Base-by-base conservation (phyloP, 176 grass and related monocot genomes). In the Otatea glauca region DNA sequence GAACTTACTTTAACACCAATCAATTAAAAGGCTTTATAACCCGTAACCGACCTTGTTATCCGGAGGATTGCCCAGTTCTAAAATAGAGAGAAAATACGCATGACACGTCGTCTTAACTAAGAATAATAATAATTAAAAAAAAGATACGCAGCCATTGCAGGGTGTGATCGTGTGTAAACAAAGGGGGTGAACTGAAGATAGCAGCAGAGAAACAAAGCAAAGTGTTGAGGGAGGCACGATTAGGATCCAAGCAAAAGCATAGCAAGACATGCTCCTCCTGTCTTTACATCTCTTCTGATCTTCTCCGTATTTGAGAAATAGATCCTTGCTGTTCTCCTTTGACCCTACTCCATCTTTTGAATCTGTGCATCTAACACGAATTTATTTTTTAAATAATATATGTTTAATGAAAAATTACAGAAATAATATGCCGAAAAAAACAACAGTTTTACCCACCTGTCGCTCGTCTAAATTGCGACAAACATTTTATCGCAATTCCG, bases 141-240 rank as follows among this genome's bases (percentile, higher is more conserved):
- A 37, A 35, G 9, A 18, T 29, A 18, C 9, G 24, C 11, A 73
- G 6, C 2, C 3, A 43, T 12, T 7, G 0, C 1, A 24, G 6
- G 14, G 4, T 24, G 62, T 1, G 39, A 41, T 7, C 7, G 39
- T 41, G 39, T 76, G 72, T 83, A 70, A 23, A n/a, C 16, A 5
- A 17, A 24, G 34, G 10, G n/a, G 66, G 80, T 83, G 56, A 23
- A 12, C n/a, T n/a, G n/a, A n/a, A n/a, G 44, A 21, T 66, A 84
- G 58, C 81, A 37, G 35, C 17, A 78, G 25, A 9, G 13, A 3
- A 17, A 1, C 18, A 16, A 6, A 81, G 23, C 23, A 9, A 71
- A 65, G 56, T 23, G 66, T 88, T 66, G 66, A 88, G 80, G 74
- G 24, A 65, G 23, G 56, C 86, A 83, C 74, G 80, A 78, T 77